phyloP scores from a whole-genome alignment of 1,139 yeast species.

The Geotrichum histeridarum region DNA sequence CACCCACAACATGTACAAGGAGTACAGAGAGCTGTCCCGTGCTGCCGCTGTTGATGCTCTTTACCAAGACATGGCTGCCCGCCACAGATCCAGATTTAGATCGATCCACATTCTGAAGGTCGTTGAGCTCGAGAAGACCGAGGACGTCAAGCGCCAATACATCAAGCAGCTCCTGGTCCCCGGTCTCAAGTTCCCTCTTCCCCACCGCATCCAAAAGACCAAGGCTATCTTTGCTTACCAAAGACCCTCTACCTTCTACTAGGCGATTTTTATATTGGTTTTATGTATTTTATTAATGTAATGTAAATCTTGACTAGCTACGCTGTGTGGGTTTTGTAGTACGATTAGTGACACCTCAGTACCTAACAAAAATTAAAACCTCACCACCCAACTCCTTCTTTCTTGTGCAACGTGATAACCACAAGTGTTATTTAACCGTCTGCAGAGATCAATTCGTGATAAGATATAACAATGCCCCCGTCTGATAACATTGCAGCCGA shows the following conservation, averaged over 20 bases:
- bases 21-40: slow-evolving; percentile 99
- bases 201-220: slow-evolving; percentile 97
- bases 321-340: neutral
- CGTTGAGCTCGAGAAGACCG: slow-evolving; percentile 96
- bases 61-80: slow-evolving; percentile 99
- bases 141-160: slow-evolving; percentile 99
- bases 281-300: slow-evolving; percentile 12
- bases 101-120: slow-evolving; percentile 93
- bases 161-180: slow-evolving; percentile 93
- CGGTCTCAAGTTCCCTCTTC: slow-evolving; percentile 99
- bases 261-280: slow-evolving; percentile 33
- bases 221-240: slow-evolving; percentile 82
- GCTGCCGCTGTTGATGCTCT: slow-evolving; percentile 97
- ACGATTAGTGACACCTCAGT: neutral
- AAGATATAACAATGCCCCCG: slow-evolving; percentile 1
- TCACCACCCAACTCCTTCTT: neutral
- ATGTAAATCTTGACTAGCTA: slow-evolving; percentile 15
- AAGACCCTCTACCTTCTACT: slow-evolving; percentile 97
- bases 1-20: slow-evolving; percentile 99
- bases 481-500: slow-evolving; percentile 1
- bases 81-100: slow-evolving; percentile 99
- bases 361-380: neutral
- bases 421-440: neutral
- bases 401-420: neutral
- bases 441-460: neutral